These are phyloP conservation scores for Hamamelis virginiana DNA, from an alignment of 164 flowering plant species.

Conservation along the genomic window DNA sequence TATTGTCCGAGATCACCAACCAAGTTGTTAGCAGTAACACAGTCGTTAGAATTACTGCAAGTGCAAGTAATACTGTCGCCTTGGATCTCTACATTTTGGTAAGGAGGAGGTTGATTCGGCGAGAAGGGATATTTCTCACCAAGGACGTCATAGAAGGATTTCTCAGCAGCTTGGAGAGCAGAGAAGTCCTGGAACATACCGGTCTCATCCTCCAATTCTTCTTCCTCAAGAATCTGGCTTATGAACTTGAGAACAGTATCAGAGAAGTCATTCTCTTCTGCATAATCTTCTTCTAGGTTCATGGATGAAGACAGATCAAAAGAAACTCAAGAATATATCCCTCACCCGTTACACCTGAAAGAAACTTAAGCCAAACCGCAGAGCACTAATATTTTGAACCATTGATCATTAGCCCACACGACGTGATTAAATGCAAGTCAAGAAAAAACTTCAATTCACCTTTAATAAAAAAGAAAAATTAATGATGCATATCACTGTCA, in stretches of 20 bases:
- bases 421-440: too few species aligned
- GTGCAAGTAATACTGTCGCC: background rate
- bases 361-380: too few species aligned
- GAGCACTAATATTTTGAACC: too few species aligned
- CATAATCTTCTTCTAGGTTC: background rate
- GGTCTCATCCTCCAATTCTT: slow-evolving; percentile 16
- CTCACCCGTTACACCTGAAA: too few species aligned
- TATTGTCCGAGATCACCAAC: background rate
- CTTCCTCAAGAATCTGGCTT: slow-evolving; percentile 26
- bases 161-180: slow-evolving; percentile 23
- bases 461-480: too few species aligned
- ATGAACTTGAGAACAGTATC: slow-evolving; percentile 15
- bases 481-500: too few species aligned
- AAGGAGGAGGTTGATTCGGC: background rate
- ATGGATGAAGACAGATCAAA: background rate
- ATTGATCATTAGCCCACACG: too few species aligned
- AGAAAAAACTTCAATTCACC: too few species aligned
- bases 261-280: background rate
- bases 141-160: slow-evolving; percentile 22
- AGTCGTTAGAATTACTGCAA: background rate
- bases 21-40: background rate
- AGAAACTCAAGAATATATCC: too few species aligned
- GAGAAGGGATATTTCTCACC: background rate
- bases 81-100: background rate
- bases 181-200: slow-evolving; percentile 15